These are phyloP conservation scores for Aspergillus incahuasiensis DNA, from an alignment of 495 filamentous ascomycete species.

Conservation along the genomic window DNA sequence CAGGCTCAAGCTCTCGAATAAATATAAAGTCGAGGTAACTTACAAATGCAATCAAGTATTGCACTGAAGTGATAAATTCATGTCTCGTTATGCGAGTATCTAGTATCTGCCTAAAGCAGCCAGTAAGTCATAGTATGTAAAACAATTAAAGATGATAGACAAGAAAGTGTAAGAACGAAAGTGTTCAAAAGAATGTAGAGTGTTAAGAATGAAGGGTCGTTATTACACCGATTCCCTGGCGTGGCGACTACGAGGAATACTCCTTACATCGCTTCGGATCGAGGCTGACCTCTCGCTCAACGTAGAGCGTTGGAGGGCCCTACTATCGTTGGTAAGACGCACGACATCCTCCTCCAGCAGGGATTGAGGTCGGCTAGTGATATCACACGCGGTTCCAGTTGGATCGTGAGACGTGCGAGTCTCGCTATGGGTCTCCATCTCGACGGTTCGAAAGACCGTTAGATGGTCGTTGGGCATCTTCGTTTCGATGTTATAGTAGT, in stretches of 20 bases:
- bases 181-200: background rate
- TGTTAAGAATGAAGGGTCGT: background rate
- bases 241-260: background rate
- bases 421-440: slow-evolving; percentile 6
- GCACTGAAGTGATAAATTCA: background rate
- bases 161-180: background rate
- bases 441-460: slow-evolving; percentile 19
- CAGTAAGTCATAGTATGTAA: background rate
- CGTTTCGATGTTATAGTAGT: background rate
- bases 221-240: background rate
- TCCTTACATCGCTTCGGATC: background rate
- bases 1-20: too few relatives aligned
- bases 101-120: background rate
- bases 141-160: background rate
- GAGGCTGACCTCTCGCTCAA: background rate
- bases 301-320: background rate
- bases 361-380: background rate
- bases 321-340: slow-evolving; percentile 1
- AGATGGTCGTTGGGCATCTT: slow-evolving; percentile 10
- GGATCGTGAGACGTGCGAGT: background rate
- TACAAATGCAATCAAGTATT: too few relatives aligned
- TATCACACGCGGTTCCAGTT: background rate
- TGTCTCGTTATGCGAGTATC: background rate
- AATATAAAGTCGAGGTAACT: too few relatives aligned
- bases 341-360: background rate